Percentiles rank a stretch among this genome's conserved stretches.
Evolutionary conservation across 306 rosid genomes (phyloP).

Genomic region (Cicer yamashitae): DNA sequence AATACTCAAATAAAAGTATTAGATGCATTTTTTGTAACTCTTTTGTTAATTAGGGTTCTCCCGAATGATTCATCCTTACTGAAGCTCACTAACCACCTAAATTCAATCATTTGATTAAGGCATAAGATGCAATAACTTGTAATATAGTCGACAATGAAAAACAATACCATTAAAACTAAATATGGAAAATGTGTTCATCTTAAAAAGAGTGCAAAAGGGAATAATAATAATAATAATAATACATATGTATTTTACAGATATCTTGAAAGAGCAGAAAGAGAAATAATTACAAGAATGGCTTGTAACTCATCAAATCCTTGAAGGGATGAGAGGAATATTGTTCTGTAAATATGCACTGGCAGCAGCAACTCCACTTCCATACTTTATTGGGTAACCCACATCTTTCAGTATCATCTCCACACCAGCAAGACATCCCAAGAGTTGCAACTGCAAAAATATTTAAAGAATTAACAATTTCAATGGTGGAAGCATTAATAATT

Average conservation of each 20-base stretch:
- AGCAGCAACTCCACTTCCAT: slow-evolving; percentile 97
- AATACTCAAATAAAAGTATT: background rate
- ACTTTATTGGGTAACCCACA: slow-evolving; percentile 93
- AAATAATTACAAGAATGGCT: slow-evolving; percentile 47
- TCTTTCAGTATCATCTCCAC: slow-evolving; percentile 98
- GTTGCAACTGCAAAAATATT: slow-evolving; percentile 75
- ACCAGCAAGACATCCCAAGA: slow-evolving; percentile 97
- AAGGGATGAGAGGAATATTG: slow-evolving; percentile 82
- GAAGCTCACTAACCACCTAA: too few species aligned
- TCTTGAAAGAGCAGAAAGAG: slow-evolving; percentile 47
- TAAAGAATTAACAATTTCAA: slow-evolving; percentile 22
- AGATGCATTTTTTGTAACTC: background rate
- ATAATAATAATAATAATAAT: slow-evolving; percentile 27
- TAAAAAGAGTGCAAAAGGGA: slow-evolving; percentile 52
- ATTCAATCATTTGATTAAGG: background rate
- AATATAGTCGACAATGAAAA: slow-evolving; percentile 38
- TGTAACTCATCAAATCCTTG: slow-evolving; percentile 80
- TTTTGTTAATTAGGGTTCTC: too few species aligned
- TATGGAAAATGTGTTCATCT: slow-evolving; percentile 45
- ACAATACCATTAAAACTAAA: slow-evolving; percentile 35
- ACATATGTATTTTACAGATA: slow-evolving; percentile 60
- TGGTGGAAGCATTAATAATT: background rate
- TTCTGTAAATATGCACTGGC: slow-evolving; percentile 86
- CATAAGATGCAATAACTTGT: background rate
- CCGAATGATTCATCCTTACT: too few species aligned